These are phyloP conservation scores for Xylaria acuta DNA, from an alignment of 495 filamentous ascomycete genomes.

Conservation along the genomic window DNA sequence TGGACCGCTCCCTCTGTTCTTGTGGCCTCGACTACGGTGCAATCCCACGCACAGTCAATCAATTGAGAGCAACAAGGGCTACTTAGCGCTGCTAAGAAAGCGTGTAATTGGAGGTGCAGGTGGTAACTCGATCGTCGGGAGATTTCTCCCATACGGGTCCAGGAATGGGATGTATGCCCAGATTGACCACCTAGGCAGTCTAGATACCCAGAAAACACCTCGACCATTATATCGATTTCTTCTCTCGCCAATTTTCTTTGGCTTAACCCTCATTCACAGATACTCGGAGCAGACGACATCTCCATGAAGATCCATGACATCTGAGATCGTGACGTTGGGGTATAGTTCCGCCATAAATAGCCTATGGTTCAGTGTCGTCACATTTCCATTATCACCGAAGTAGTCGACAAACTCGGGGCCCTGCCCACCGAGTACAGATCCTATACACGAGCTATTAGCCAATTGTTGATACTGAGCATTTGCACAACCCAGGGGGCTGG, in stretches of 20 bases:
- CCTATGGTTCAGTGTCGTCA: constrained; percentile 45
- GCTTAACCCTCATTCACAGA: neutral
- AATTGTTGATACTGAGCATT: neutral
- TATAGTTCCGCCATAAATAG: constrained; percentile 34
- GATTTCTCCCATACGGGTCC: too few species aligned
- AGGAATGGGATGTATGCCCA: neutral
- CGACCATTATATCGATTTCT: too few species aligned
- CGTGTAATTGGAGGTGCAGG: neutral
- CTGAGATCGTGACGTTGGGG: constrained; percentile 39
- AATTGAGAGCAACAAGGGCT: neutral
- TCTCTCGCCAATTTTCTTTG: neutral
- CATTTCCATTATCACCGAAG: constrained; percentile 39
- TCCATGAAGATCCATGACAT: constrained; percentile 46
- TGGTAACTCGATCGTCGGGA: neutral
- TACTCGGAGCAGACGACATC: constrained; percentile 42
- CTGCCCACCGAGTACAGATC: constrained; percentile 10
- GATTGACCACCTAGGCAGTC: neutral
- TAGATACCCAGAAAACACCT: neutral
- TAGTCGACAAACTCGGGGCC: constrained; percentile 34
- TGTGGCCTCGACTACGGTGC: too few species aligned
- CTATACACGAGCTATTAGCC: neutral
- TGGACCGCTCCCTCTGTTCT: neutral
- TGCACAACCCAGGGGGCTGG: neutral
- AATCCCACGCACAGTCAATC: neutral
- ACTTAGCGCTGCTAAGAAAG: neutral